Evolutionary conservation across 306 rosid species (phyloP).

Genomic region (Cucurbita maxima): DNA sequence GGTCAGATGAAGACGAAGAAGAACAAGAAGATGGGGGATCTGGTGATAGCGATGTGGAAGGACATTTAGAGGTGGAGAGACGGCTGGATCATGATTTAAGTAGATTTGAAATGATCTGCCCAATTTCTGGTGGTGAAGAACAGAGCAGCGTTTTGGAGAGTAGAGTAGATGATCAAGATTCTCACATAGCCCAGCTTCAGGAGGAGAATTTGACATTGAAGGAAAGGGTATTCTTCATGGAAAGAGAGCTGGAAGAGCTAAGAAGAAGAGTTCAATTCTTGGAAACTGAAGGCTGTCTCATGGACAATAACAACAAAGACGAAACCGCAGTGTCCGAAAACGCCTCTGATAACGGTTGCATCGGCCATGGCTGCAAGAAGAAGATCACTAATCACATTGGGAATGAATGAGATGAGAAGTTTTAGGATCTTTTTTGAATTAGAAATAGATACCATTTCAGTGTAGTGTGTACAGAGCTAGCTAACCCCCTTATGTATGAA

Average conservation of each 20-base stretch:
- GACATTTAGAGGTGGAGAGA: constrained; percentile 61
- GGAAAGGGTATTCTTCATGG: constrained; percentile 53
- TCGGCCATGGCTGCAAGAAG: constrained; percentile 17
- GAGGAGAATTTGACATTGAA: constrained; percentile 61
- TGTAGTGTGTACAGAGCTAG: background rate
- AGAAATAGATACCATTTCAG: background rate
- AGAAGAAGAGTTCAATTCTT: constrained; percentile 38
- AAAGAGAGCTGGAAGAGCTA: constrained; percentile 41
- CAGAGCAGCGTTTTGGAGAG: constrained; percentile 43
- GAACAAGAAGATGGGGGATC: constrained; percentile 20
- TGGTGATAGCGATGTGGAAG: constrained; percentile 49
- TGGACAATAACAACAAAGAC: constrained; percentile 3
- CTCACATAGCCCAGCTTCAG: constrained; percentile 41
- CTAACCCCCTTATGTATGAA: background rate
- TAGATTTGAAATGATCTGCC: constrained; percentile 59
- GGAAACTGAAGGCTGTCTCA: constrained; percentile 14
- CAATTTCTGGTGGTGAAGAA: constrained; percentile 35
- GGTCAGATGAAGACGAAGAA: constrained; percentile 6
- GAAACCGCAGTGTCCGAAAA: constrained; percentile 8
- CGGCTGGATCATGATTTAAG: constrained; percentile 64
- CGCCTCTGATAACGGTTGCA: constrained; percentile 9
- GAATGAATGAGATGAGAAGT: constrained; percentile 2
- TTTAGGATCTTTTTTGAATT: background rate
- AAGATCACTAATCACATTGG: constrained; percentile 17
- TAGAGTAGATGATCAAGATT: constrained; percentile 65